A percentile compares a stretch with the other conserved stretches of the same genome.
phyloP scores from a whole-genome alignment of 2,329 filamentous ascomycete species.

The Didymella segeticola region DNA sequence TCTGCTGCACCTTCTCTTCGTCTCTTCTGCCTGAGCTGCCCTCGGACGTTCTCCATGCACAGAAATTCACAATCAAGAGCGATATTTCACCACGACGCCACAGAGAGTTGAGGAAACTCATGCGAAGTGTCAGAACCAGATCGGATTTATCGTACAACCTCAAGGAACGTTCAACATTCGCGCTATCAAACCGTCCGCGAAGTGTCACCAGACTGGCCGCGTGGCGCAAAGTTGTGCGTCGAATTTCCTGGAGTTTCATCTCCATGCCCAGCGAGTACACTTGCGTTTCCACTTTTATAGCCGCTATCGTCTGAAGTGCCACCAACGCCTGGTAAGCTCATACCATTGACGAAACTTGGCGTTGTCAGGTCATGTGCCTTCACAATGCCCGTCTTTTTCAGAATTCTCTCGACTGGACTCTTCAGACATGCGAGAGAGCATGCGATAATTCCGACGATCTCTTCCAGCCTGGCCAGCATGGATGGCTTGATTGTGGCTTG shows the following conservation, averaged over 20 bases:
- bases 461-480: slow-evolving; percentile 35
- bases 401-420: slow-evolving; percentile 22
- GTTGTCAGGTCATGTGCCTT: slow-evolving; percentile 24
- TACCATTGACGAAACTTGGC: slow-evolving; percentile 28
- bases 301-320: slow-evolving; percentile 16
- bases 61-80: no score
- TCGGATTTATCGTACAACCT: slow-evolving; percentile 1
- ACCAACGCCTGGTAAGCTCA: slow-evolving; percentile 12
- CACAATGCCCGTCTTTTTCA: slow-evolving; percentile 30
- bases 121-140: not conserved
- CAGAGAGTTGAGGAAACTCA: not conserved
- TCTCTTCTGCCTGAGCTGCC: no score
- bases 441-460: slow-evolving; percentile 38
- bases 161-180: not conserved
- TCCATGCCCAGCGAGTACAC: slow-evolving; percentile 14
- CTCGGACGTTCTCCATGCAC: no score
- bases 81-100: not conserved
- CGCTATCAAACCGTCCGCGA: not conserved
- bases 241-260: not conserved
- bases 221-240: not conserved
- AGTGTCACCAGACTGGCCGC: not conserved
- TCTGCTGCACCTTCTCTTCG: no score
- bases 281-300: slow-evolving; percentile 15
- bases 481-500: slow-evolving; percentile 35
- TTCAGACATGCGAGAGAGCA: slow-evolving; percentile 35